A percentile compares a stretch with the other conserved stretches of the same genome.
These are phyloP conservation scores for Pyrus hybrid DNA, from an alignment of 331 rosid species.

Conservation along the genomic window DNA sequence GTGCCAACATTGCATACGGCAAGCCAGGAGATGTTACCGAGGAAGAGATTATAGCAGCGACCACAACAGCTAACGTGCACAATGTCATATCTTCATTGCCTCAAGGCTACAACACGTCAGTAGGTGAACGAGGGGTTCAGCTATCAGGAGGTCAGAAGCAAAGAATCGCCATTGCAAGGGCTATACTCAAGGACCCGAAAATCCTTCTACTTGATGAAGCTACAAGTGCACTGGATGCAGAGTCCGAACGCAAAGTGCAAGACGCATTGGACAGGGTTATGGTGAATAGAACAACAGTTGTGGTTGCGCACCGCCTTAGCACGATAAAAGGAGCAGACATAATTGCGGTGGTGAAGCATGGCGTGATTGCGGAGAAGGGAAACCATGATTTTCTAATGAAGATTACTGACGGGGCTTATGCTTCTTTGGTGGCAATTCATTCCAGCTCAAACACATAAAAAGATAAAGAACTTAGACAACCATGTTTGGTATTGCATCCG, in stretches of 20 bases:
- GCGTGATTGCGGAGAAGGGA: slow-evolving; percentile 64
- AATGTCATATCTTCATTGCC: slow-evolving; percentile 56
- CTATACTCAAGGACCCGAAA: slow-evolving; percentile 68
- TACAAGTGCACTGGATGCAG: slow-evolving; percentile 87
- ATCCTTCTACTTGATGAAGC: slow-evolving; percentile 87
- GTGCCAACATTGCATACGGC: slow-evolving; percentile 70
- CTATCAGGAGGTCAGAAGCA: slow-evolving; percentile 91
- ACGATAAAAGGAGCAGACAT: slow-evolving; percentile 69
- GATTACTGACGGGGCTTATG: slow-evolving; percentile 33
- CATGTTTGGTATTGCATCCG: neutral
- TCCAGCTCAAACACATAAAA: neutral
- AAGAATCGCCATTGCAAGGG: slow-evolving; percentile 84
- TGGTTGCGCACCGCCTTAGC: slow-evolving; percentile 75
- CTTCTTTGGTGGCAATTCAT: slow-evolving; percentile 43
- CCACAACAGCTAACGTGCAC: slow-evolving; percentile 69
- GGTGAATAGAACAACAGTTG: slow-evolving; percentile 67
- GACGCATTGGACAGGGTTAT: slow-evolving; percentile 73
- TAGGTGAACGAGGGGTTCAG: slow-evolving; percentile 86
- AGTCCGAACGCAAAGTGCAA: slow-evolving; percentile 74
- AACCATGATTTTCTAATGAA: slow-evolving; percentile 52
- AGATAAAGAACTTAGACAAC: neutral
- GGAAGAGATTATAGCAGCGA: slow-evolving; percentile 68
- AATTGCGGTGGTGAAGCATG: slow-evolving; percentile 69
- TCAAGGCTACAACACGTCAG: slow-evolving; percentile 55
- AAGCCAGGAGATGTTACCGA: slow-evolving; percentile 43